Conservation (phyloP, 371 early-diverging fungal genomes). For the Chytridium lagenaria region DNA sequence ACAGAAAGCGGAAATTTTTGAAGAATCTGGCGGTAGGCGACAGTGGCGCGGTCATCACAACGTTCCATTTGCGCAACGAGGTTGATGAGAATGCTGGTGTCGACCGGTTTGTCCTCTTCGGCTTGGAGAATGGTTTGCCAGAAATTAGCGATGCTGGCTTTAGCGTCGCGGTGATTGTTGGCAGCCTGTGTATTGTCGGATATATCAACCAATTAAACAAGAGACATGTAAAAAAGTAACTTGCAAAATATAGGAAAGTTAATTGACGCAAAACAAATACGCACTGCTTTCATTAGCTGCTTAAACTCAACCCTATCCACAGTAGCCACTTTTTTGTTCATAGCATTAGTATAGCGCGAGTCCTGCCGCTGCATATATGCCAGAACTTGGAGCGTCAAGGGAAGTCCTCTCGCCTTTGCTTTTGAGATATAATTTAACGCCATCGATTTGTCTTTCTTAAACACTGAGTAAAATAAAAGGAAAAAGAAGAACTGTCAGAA, state of each 20-base stretch:
- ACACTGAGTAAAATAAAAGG: no score
- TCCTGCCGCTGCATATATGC: conserved; percentile 35
- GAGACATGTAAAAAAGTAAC: no score
- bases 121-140: conserved; percentile 39
- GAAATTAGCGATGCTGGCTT: conserved; percentile 32
- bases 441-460: conserved; percentile 29
- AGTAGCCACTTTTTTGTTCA: conserved; percentile 34
- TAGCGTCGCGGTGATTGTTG: conserved; percentile 27
- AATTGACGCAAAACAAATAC: not conserved
- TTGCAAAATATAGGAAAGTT: no score
- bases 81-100: conserved; percentile 28
- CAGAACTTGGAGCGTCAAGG: conserved; percentile 30
- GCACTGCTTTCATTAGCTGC: conserved; percentile 36
- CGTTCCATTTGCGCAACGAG: conserved; percentile 41
- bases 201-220: no score
- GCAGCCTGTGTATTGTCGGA: conserved; percentile 26
- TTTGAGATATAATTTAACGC: conserved; percentile 29
- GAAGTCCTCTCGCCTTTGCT: conserved; percentile 20
- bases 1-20: conserved; percentile 31
- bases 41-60: conserved; percentile 27
- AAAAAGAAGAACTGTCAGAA: not conserved
- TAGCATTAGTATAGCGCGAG: conserved; percentile 8
- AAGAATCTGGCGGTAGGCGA: conserved; percentile 23
- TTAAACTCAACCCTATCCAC: conserved; percentile 43
- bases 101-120: conserved; percentile 28